Base-by-base conservation (phyloP, 352 stramenopile species). In the Phytophthora ohioensis region DNA sequence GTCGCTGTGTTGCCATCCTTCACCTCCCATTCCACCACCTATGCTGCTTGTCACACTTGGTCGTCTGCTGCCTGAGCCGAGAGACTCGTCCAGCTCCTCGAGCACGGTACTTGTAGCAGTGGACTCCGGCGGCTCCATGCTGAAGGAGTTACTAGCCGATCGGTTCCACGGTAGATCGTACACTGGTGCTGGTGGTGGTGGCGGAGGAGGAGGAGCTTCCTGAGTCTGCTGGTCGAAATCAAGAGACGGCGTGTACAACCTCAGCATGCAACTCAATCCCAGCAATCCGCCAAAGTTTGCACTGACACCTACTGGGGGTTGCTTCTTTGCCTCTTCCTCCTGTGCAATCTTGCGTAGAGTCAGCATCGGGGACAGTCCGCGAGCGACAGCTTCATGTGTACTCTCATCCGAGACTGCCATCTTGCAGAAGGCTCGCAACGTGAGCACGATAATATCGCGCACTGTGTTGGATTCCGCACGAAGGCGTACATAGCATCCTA, bases 401-500 rank as follows among this genome's bases (percentile, higher is more conserved):
- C 66, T 65, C 32, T 89, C 78, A 52, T 79, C 81, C 13, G 67
- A 73, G 9, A 95, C 69, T 5, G 85, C 85, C 55, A 81, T 78
- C 35, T 84, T 81, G 57, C 82, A 90, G 61, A 95, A 95, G 34
- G 86, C 83, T 12, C 80, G 84, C 27, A 95, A 75, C 21, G 87
- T 93, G 34, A 95, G 82, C n/a, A 90, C 82, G 67, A 95, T 91
- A 51, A 94, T 91, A 69, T 95, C 88, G 9, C 88, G 86, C 30
- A 88, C 79, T 35, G 83, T 76, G 49, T 94, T 89, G 7, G 83
- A 91, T 62, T 91, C 88, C 30, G 84, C 88, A 15, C 84, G 82
- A n/a, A 95, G 74, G 13, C 84, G 81, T 21, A 93, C 77, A 45
- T 81, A 91, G 49, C 76, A 88, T 45, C 87, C 76, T 57, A 84